A percentile compares a stretch with the other conserved stretches of the same genome.
Conservation (phyloP, 2,329 filamentous ascomycete species). For the Ceratocystis lukuohia region DNA sequence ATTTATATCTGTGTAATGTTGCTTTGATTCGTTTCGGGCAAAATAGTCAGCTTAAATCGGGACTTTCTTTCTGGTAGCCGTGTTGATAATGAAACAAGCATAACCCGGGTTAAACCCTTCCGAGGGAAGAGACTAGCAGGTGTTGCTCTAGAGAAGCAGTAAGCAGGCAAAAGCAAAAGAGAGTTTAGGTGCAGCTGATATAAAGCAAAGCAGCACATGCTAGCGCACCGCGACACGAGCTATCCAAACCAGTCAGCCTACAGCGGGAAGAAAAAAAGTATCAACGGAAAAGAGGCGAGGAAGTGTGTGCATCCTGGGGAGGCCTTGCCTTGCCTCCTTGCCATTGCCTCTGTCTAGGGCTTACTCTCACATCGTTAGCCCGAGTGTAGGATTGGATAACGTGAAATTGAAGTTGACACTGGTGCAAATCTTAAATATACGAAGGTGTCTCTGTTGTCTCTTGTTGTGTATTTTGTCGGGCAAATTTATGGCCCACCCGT, state of each 20-base stretch:
- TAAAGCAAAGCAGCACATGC: not conserved
- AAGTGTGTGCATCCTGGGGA: too few species aligned
- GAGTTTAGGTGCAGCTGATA: not conserved
- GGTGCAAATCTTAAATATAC: constrained; percentile 4
- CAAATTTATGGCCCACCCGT: not conserved
- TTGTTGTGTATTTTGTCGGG: not conserved
- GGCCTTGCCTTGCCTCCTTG: too few species aligned
- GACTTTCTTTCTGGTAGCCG: not conserved
- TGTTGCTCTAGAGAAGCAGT: not conserved
- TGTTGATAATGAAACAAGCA: not conserved
- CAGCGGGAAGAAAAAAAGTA: too few species aligned
- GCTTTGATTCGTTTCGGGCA: not conserved
- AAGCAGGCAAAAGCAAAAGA: not conserved
- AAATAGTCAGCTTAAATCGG: not conserved
- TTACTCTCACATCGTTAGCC: not conserved
- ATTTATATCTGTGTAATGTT: not conserved
- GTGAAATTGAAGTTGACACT: not conserved
- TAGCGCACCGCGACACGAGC: too few species aligned
- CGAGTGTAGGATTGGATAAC: not conserved
- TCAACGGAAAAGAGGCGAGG: too few species aligned
- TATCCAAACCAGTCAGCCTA: too few species aligned
- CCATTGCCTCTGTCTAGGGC: not conserved
- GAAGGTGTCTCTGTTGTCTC: not conserved
- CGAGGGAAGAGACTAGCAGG: not conserved
- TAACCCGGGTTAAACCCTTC: constrained; percentile 1